Percentiles rank a stretch among this genome's conserved stretches.
These are phyloP conservation scores for Trichocladium uniseriatum DNA, from an alignment of 495 filamentous ascomycete species.

Conservation along the genomic window DNA sequence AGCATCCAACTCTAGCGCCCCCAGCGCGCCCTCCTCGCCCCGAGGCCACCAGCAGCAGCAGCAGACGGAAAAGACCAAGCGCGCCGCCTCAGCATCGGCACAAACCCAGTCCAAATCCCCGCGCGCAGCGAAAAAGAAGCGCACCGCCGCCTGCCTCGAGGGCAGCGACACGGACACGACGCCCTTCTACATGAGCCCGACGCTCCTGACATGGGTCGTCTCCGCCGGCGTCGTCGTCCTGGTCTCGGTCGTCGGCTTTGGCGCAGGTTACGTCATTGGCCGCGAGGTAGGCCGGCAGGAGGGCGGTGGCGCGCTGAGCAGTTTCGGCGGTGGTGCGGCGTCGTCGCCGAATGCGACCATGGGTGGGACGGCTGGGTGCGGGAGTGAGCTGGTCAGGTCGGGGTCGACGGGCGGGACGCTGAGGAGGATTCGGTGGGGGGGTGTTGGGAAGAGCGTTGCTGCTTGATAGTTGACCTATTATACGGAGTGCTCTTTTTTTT, in stretches of 20 bases:
- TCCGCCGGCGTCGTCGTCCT: slow-evolving; percentile 88
- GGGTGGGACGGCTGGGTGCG: slow-evolving; percentile 37
- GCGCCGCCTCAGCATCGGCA: slow-evolving; percentile 37
- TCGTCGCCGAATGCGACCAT: slow-evolving; percentile 10
- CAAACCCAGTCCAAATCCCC: slow-evolving; percentile 27
- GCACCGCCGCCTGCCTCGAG: slow-evolving; percentile 7
- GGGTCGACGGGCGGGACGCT: slow-evolving; percentile 29
- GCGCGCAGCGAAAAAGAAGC: slow-evolving; percentile 49
- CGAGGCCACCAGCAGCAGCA: slow-evolving; percentile 38
- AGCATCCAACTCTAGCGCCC: slow-evolving; percentile 27
- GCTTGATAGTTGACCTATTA: slow-evolving; percentile 21
- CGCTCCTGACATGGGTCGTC: slow-evolving; percentile 83
- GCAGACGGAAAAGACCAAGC: slow-evolving; percentile 42
- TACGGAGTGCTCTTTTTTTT: neutral
- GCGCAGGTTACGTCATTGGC: slow-evolving; percentile 84
- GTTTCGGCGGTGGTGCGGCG: slow-evolving; percentile 13
- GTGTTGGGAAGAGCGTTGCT: slow-evolving; percentile 31
- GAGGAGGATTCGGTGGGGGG: slow-evolving; percentile 40
- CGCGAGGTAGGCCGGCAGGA: slow-evolving; percentile 69
- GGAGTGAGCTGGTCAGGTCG: slow-evolving; percentile 32
- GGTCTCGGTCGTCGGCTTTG: slow-evolving; percentile 84
- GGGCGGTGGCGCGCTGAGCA: slow-evolving; percentile 17
- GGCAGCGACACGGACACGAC: neutral
- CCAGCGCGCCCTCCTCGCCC: slow-evolving; percentile 26
- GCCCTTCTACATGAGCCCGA: slow-evolving; percentile 46